Percentiles rank a stretch among this genome's conserved stretches.
phyloP scores from a whole-genome alignment of 2,329 filamentous ascomycete species.

The Alternaria longipes region DNA sequence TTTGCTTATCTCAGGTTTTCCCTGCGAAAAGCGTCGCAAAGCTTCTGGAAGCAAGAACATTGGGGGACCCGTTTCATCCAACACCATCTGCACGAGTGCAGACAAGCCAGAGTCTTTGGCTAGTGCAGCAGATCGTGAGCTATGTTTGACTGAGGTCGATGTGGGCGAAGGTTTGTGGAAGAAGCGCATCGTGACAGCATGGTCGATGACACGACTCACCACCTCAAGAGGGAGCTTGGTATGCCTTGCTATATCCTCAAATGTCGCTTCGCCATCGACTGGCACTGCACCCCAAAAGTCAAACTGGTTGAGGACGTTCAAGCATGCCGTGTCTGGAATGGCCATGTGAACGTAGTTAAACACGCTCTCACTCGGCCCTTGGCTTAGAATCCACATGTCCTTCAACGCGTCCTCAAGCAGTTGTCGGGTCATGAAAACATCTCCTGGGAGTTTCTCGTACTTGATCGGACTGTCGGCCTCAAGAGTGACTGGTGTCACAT shows the following conservation, averaged over 20 bases:
- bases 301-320: conserved; percentile 63
- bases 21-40: conserved; percentile 36
- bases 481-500: conserved; percentile 56
- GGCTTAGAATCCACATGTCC: conserved; percentile 59
- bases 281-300: conserved; percentile 64
- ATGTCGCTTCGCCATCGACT: conserved; percentile 56
- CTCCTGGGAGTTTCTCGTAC: conserved; percentile 55
- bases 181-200: conserved; percentile 48
- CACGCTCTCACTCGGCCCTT: conserved; percentile 62
- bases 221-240: conserved; percentile 39
- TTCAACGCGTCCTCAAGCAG: conserved; percentile 57
- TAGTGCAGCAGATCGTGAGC: conserved; percentile 42
- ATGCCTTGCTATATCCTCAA: conserved; percentile 39
- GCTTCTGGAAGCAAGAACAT: conserved; percentile 43
- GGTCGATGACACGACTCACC: conserved; percentile 44
- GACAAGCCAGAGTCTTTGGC: conserved; percentile 35
- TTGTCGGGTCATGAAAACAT: conserved; percentile 58
- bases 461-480: conserved; percentile 55
- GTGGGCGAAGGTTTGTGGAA: conserved; percentile 39
- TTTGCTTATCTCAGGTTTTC: conserved; percentile 33
- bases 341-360: conserved; percentile 51
- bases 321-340: conserved; percentile 56
- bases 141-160: conserved; percentile 32
- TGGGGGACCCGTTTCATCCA: conserved; percentile 39
- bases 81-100: conserved; percentile 36